Percentiles rank a stretch among this genome's conserved stretches.
phyloP scores from a whole-genome alignment of 768 basidiomycete genomes.

The Paxillus rubicundulus region DNA sequence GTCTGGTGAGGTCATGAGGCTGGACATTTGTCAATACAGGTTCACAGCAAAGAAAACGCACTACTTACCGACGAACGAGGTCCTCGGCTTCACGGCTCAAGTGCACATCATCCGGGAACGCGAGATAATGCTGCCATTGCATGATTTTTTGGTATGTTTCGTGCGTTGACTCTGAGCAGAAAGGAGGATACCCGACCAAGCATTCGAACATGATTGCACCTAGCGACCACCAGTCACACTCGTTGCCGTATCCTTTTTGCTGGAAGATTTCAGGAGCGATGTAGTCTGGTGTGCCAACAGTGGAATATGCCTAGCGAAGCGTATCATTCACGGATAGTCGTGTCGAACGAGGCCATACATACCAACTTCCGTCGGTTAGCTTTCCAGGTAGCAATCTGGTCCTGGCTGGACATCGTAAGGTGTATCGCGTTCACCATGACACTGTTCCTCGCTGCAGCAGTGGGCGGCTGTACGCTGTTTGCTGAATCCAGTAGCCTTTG shows the following conservation, averaged over 20 bases:
- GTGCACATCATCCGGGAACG: constrained; percentile 93
- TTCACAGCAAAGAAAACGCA: neutral
- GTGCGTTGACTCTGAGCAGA: constrained; percentile 94
- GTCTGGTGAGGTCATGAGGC: constrained; percentile 83
- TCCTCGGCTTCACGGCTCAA: constrained; percentile 90
- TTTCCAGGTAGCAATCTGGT: constrained; percentile 97
- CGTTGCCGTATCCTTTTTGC: constrained; percentile 96
- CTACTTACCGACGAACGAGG: constrained; percentile 69
- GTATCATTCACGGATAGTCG: neutral
- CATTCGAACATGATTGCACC: constrained; percentile 99
- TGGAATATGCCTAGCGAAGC: constrained; percentile 81
- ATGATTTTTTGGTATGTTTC: constrained; percentile 98
- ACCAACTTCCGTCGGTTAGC: constrained; percentile 95
- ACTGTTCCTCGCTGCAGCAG: constrained; percentile 71
- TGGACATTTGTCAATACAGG: constrained; percentile 27
- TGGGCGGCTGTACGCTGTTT: constrained; percentile 41
- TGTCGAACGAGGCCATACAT: constrained; percentile 21
- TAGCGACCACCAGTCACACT: constrained; percentile 99
- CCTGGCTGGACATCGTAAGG: constrained; percentile 90
- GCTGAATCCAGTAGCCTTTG: constrained; percentile 79
- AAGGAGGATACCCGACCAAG: constrained; percentile 94
- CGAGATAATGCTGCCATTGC: constrained; percentile 85
- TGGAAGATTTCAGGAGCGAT: constrained; percentile 97
- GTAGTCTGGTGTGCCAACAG: constrained; percentile 95
- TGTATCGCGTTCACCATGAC: constrained; percentile 98